Conservation (phyloP, 305 asterid species). For the Fraxinus nigra region DNA sequence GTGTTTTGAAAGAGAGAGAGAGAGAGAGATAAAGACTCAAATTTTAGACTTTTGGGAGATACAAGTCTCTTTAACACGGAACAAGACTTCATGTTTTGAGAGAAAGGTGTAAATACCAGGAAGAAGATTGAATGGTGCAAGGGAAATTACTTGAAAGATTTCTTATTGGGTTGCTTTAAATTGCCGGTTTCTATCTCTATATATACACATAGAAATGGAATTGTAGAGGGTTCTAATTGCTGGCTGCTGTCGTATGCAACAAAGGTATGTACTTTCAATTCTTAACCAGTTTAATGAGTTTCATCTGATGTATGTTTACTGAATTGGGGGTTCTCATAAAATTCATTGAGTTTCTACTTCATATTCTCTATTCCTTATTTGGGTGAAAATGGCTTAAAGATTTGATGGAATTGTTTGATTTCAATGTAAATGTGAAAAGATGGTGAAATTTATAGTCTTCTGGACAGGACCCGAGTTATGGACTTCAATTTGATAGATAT, state of each 20-base stretch:
- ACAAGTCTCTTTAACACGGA: slow-evolving; percentile 48
- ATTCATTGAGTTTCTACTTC: neutral
- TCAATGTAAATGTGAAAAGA: slow-evolving; percentile 7
- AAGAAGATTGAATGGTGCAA: slow-evolving; percentile 27
- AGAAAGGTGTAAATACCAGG: slow-evolving; percentile 19
- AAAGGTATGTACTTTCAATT: slow-evolving; percentile 20
- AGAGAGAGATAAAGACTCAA: slow-evolving; percentile 25
- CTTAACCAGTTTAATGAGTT: slow-evolving; percentile 8
- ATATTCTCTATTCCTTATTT: neutral
- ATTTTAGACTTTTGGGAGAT: slow-evolving; percentile 34
- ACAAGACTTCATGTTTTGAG: slow-evolving; percentile 19
- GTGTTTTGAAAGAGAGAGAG: neutral
- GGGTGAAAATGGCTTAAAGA: slow-evolving; percentile 2
- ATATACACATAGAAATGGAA: neutral
- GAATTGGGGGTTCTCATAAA: slow-evolving; percentile 19
- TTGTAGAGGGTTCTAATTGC: slow-evolving; percentile 6
- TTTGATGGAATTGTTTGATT: slow-evolving; percentile 16
- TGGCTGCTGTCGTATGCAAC: neutral
- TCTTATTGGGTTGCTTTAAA: slow-evolving; percentile 21
- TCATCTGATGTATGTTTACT: slow-evolving; percentile 32
- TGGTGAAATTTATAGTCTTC: slow-evolving; percentile 1
- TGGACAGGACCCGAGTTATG: neutral
- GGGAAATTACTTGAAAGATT: slow-evolving; percentile 22
- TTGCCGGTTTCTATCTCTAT: slow-evolving; percentile 11
- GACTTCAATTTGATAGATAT: neutral